Evolutionary conservation across 306 rosid genomes (phyloP), one percentile per base, ranked within the genome.

Genomic region (Urtica urens): DNA sequence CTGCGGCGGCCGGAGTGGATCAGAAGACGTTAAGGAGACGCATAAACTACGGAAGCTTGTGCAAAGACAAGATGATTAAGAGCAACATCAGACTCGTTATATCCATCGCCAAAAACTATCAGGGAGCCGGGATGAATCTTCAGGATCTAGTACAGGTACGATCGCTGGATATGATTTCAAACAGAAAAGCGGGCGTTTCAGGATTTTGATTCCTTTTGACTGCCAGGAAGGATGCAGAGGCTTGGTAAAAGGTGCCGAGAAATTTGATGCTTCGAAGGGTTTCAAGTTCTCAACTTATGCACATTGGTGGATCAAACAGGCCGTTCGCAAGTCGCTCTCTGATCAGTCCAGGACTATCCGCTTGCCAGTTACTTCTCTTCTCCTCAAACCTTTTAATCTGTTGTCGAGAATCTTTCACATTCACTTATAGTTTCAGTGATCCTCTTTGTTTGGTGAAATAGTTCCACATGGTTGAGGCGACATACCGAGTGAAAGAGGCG

Each of bases 221-320:
- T 60, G 46, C 18, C 57, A 90, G 97, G 94, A 84, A 79, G 97
- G 97, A 63, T 90, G 95, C 51, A 80, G 97, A 62, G 97, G 97
- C 51, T 94, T 90, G 51, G 85, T 79, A 60, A 77, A 78, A 72
- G 94, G 95, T 59, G 78, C 82, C 2, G 97, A 90, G 63, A 90
- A 81, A 76, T 90, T 79, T 64, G 97, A 90, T 61, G 97, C 82
- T 46, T 74, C 97, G 46, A 90, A 81, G 69, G 97, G 97, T 55
- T 90, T 90, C 60, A 90, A 81, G 79, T 90, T 90, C 79, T 90
- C 97, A 28, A 90, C 97, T 71, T 90, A 90, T 59, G 97, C 95
- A 45, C 97, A 90, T 46, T 90, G 97, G 97, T 90, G 95, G 97
- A 90, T 90, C 55, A 90, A 81, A 72, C 95, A 84, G 70, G 78